Evolutionary conservation across 2,329 filamentous ascomycete genomes (phyloP).

Genomic region (Ophiostoma sp.): DNA sequence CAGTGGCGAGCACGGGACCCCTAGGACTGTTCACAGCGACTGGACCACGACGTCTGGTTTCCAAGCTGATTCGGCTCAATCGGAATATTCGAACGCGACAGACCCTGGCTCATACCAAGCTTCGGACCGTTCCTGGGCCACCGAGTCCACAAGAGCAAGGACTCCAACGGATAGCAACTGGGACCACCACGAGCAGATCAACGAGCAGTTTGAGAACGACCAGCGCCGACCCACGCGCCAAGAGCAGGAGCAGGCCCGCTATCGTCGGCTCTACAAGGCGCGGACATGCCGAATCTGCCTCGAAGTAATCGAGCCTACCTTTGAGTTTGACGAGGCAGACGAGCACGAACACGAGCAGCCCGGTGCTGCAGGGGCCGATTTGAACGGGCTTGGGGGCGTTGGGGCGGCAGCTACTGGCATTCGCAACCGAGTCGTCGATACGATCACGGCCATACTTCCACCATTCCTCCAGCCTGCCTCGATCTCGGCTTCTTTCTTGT

Average conservation of each 20-base stretch:
- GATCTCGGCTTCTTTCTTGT: slow-evolving; percentile 33
- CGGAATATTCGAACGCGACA: background rate
- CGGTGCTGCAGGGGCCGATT: background rate
- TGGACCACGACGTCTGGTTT: slow-evolving; percentile 19
- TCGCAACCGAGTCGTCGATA: slow-evolving; percentile 15
- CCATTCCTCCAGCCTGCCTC: slow-evolving; percentile 8
- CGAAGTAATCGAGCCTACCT: slow-evolving; percentile 55
- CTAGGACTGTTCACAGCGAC: background rate
- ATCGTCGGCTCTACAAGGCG: slow-evolving; percentile 53
- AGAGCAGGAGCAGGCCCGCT: slow-evolving; percentile 16
- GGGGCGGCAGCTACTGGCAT: slow-evolving; percentile 12
- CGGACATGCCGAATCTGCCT: slow-evolving; percentile 86
- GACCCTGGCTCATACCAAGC: background rate
- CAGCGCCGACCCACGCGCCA: background rate
- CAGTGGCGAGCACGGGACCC: slow-evolving; percentile 12
- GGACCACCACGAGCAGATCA: background rate
- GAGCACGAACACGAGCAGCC: background rate
- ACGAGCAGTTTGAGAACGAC: background rate
- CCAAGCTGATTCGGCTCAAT: background rate
- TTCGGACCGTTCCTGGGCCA: background rate
- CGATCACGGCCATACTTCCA: background rate
- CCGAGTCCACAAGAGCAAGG: background rate
- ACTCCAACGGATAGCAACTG: slow-evolving; percentile 11
- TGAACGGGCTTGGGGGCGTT: slow-evolving; percentile 3
- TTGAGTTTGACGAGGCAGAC: slow-evolving; percentile 30